Base-by-base conservation (phyloP, 192 early-diverging fungal species). In the Backusella luteola region DNA sequence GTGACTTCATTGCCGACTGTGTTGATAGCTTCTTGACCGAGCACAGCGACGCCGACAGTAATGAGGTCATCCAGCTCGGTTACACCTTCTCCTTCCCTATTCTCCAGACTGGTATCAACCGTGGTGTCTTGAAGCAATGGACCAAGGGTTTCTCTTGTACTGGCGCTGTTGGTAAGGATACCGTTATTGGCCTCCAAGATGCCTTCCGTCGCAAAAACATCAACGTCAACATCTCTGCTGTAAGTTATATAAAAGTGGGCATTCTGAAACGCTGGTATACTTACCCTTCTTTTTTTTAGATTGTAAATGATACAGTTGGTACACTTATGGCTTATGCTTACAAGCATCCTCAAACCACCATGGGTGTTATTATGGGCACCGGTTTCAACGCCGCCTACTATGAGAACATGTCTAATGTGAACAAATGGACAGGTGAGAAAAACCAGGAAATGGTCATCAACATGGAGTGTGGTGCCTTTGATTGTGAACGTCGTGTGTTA, bases 51-150 rank as follows among this genome's bases (percentile, higher is more conserved):
- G 85, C 89, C 26, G 79, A 86, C 42, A 41, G 21, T 19, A 53
- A 80, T 66, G 8, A 63, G 29, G 26, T 29, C 9, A 29, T 83
- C 84, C 69, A 87, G 81, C 85, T 93, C 26, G 97, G 97, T n/a
- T 99, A 95, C 81, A 99, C 97, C 8, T 99, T 99, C 84, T 95
- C 93, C 21, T 99, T 98, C 85, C 95, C 97, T 38, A 91, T 98
- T 77, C 81, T 89, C 53, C 97, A 99, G 81, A 93, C 90, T 5
- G 79, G 86, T 66, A 90, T 94, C 66, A 85, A 91, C 69, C 88
- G 89, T 12, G 93, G 93, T 32, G 89, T 82, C 21, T 78, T 94
- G 68, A 86, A 90, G 32, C 77, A 84, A 70, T 94, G 93, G 93
- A 97, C 95, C 78, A 99, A 99, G 87, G 96, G 97, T 34, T 98